Percentiles rank a stretch among this genome's conserved stretches.
Conservation (phyloP, 768 basidiomycete genomes). For the Mycena chlorophos region DNA sequence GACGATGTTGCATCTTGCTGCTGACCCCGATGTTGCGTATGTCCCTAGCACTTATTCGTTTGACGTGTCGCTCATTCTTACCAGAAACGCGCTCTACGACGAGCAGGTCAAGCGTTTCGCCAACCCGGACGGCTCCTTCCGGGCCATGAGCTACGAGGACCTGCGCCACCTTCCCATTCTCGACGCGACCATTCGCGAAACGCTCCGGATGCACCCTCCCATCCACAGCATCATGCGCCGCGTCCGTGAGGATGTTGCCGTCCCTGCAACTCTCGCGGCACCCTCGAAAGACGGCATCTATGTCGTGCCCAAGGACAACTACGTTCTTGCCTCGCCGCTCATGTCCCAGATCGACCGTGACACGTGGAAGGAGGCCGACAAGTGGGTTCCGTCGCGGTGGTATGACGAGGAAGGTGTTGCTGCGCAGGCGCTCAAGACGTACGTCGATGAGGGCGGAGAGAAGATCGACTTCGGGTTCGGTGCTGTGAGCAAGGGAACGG, state of each 20-base stretch:
- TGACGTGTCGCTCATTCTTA: background rate
- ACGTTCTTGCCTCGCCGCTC: constrained; percentile 84
- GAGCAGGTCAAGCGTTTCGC: constrained; percentile 87
- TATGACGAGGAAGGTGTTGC: constrained; percentile 81
- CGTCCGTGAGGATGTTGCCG: constrained; percentile 80
- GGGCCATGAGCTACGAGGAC: constrained; percentile 83
- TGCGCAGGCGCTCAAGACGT: constrained; percentile 72
- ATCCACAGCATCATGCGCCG: constrained; percentile 95
- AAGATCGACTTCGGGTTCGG: constrained; percentile 98
- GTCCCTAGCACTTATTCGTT: constrained; percentile 27
- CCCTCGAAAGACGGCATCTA: constrained; percentile 74
- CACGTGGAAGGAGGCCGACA: constrained; percentile 71
- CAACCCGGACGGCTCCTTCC: constrained; percentile 76
- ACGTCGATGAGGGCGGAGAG: constrained; percentile 75
- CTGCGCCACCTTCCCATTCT: constrained; percentile 80
- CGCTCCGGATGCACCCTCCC: constrained; percentile 89
- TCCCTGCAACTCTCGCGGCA: constrained; percentile 78
- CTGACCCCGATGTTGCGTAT: constrained; percentile 71
- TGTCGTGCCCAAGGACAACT: constrained; percentile 88
- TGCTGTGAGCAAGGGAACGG: constrained; percentile 92
- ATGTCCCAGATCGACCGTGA: constrained; percentile 84
- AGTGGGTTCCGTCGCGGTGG: constrained; percentile 87
- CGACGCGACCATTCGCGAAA: constrained; percentile 90
- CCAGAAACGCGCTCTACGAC: constrained; percentile 78
- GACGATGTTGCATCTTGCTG: constrained; percentile 85